Evolutionary conservation across 352 stramenopile species (phyloP), one percentile per base, ranked within the genome.

Genomic region (Blastocystis sp.): DNA sequence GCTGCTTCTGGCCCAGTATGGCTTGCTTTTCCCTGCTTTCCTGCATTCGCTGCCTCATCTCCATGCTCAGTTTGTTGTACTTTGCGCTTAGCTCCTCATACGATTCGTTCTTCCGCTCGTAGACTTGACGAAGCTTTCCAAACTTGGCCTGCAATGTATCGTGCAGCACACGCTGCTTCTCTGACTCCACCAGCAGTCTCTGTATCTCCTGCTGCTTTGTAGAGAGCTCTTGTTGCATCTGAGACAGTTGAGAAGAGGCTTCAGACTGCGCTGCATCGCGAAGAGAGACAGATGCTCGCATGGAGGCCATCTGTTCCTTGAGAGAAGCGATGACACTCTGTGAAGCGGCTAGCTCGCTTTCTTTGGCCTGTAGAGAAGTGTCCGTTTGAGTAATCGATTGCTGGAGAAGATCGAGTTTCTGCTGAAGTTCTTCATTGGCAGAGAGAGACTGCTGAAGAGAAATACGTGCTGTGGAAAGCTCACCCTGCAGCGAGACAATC

Each of bases 61-160:
- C n/a, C 18, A 39, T 29, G 34, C n/a, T 55, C 53, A 84, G 56
- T 1, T 50, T 43, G n/a, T 56, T 61, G 39, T 84, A 84, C 39
- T 68, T 64, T 3, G 59, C 73, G 20, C 23, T 43, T 4, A 84
- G 26, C 9, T 29, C 18, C 15, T 56, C 34, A n/a, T 84, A 68
- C 43, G 47, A 34, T 23, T 13, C 20, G 3, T 13, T 68, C 50
- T 84, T 84, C 20, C n/a, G 47, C 15, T 84, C 73, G 43, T 45
- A 26, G 34, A 41, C 6, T 29, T 26, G 18, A 20, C 53, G 47
- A 20, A 84, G 50, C 73, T 84, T 23, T 29, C 47, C 47, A 15
- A 34, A 84, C 56, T 84, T 64, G n/a, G 43, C 34, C 50, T 55
- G 18, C 73, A 84, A 29, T 34, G 37, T 26, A 50, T 84, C 73